Base-by-base conservation (phyloP, 495 filamentous ascomycete genomes). In the Podospora didyma region DNA sequence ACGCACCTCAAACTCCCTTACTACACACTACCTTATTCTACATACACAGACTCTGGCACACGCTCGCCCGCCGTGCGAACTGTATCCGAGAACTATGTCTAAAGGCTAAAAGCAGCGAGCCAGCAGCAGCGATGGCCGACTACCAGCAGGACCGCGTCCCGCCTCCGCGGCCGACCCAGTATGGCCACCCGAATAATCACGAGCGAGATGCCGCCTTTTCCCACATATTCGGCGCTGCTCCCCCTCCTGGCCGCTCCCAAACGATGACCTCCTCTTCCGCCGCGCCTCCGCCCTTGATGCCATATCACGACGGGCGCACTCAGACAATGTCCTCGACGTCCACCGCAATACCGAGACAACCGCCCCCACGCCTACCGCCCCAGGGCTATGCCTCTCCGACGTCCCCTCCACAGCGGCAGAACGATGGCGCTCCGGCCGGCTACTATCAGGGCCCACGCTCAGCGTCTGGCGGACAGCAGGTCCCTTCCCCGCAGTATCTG, bases 191-290 rank as follows among this genome's bases (percentile, higher is more conserved):
- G 34, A 83, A 87, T 49, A 82, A 83, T 67, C 79, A 82, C 64
- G 89, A 95, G 73, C 86, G 94, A 74, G 93, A 98, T 81, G 91
- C 89, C 64, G 94, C 92, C 34, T 98, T 95, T 73, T 89, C 89
- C 53, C 90, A 92, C 74, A 99, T 99, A 63, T 99, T 99, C 66
- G 94, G 94, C 59, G 84, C 85, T 65, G 83, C 89, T 49, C 90
- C 89, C 47, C 90, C 89, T 37, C 89, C 89, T 46, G 93, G 94
- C 51, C 86, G 90, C 60, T 92, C 91, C 46, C 90, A 91, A 56
- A 92, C 89, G 5, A 91, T 92, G 88, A 89, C 82, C 53, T 89
- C 88, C 20, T 82, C 89, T 31, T 31, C 26, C 4, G 26, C 26
- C 57, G 56, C 61, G 9, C 80, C 80, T 49, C 71, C 73, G 28